Conservation (phyloP, 1,284 basidiomycete genomes). For the Kalmanozyma brasiliensis region DNA sequence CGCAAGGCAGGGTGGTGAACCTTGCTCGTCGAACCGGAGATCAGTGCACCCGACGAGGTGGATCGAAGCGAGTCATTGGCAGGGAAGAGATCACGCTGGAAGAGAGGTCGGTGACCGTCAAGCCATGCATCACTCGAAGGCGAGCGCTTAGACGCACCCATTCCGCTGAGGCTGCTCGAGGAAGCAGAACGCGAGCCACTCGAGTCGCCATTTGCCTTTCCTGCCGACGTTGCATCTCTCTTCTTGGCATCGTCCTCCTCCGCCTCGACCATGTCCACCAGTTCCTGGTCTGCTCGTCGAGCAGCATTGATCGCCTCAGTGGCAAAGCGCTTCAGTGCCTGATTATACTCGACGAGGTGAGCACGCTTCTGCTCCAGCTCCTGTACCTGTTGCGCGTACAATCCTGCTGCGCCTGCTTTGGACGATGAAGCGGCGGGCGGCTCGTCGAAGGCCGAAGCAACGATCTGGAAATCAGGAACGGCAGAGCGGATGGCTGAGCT, state of each 20-base stretch:
- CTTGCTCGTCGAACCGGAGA: conserved; percentile 27
- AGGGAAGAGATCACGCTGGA: conserved; percentile 53
- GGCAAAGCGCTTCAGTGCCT: conserved; percentile 46
- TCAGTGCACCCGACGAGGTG: conserved; percentile 18
- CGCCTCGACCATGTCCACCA: conserved; percentile 41
- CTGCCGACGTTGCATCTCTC: conserved; percentile 2
- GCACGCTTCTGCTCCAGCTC: conserved; percentile 48
- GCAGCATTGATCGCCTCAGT: conserved; percentile 52
- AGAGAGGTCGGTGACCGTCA: conserved; percentile 33
- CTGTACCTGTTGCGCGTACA: conserved; percentile 47
- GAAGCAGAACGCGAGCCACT: conserved; percentile 20
- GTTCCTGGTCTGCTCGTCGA: conserved; percentile 32
- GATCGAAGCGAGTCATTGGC: conserved; percentile 37
- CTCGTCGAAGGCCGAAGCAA: conserved; percentile 40
- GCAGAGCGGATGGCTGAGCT: conserved; percentile 43
- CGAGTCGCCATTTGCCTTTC: conserved; percentile 14
- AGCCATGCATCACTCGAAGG: conserved; percentile 31
- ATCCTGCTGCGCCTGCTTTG: conserved; percentile 9
- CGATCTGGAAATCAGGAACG: conserved; percentile 52
- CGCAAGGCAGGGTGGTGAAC: conserved; percentile 33
- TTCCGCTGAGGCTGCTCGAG: conserved; percentile 10
- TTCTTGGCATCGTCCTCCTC: conserved; percentile 42
- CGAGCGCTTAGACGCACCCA: conserved; percentile 5
- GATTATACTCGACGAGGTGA: conserved; percentile 48
- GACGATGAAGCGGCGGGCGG: conserved; percentile 13